Evolutionary conservation across 148 eudicot genomes (phyloP), one percentile per base, ranked within the genome.

Genomic region (Amaranthus hypochondriacus): DNA sequence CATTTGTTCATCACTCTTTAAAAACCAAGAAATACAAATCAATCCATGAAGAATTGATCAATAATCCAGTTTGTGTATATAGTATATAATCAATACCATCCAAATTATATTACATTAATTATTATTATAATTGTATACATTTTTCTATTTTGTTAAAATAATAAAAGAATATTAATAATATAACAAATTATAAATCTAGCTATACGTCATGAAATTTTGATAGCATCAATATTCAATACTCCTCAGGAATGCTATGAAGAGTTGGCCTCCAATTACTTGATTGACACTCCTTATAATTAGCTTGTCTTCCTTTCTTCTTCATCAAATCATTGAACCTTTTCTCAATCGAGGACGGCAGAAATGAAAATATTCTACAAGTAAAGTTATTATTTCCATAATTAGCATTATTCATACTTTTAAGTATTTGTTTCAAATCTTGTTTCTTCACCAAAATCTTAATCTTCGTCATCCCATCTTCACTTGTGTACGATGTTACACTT

Each of bases 231-330:
- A 75, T 44, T 62, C 82, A 79, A 18, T 18, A 44, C 64, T 84
- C 82, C 81, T 89, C 89, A 0, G 94, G 94, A 62, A 89, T 89
- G 79, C 88, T 89, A 48, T 81, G 86, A 66, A 89, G 94, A 12
- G 70, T 82, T 62, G 94, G 94, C 68, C 77, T 86, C 94, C 94
- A 87, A 43, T 80, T 54, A 56, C n/a, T 60, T 48, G 77, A 67
- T 60, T 56, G 50, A 69, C 65, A 28, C 60, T 66, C 67, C 59
- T 70, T 18, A n/a, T n/a, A n/a, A n/a, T 18, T 59, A 73, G 72
- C 50, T 49, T 56, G 65, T 44, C 46, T 78, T 18, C 71, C 81
- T 73, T 69, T 77, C 79, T 80, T 82, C 62, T 67, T 66, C 90
- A 89, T 77, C 3, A 79, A 56, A 77, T 69, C 78, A 52, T 66